Evolutionary conservation across 305 asterid species (phyloP).

Genomic region (Fraxinus nigra): DNA sequence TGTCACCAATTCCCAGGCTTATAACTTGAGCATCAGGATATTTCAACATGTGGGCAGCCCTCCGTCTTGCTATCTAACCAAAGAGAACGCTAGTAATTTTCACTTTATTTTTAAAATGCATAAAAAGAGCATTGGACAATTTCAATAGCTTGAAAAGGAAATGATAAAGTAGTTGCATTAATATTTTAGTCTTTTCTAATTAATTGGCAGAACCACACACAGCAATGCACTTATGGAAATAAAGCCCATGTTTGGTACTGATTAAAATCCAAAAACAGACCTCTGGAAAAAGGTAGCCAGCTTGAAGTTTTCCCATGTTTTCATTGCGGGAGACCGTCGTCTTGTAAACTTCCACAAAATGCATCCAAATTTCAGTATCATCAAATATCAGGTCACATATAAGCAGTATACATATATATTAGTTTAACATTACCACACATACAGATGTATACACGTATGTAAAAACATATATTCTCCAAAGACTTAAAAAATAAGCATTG

Average conservation of each 20-base stretch:
- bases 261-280: constrained; percentile 32
- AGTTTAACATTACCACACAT: not conserved
- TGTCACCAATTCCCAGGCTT: constrained; percentile 98
- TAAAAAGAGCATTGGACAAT: constrained; percentile 2
- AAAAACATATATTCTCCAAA: not conserved
- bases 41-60: constrained; percentile 70
- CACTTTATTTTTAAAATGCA: constrained; percentile 16
- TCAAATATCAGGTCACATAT: not conserved
- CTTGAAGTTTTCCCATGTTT: constrained; percentile 88
- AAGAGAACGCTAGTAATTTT: not conserved
- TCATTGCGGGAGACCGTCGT: constrained; percentile 83
- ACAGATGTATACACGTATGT: not conserved
- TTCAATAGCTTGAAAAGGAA: not conserved
- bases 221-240: not conserved
- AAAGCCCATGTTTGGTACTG: not conserved
- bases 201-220: not conserved
- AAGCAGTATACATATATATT: not conserved
- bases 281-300: constrained; percentile 98
- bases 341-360: constrained; percentile 55
- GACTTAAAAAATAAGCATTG: not conserved
- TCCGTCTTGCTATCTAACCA: constrained; percentile 76
- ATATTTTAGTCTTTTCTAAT: not conserved
- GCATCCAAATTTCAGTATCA: constrained; percentile 13
- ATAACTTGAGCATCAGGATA: constrained; percentile 88
- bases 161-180: constrained; percentile 2